Evolutionary conservation across 2,329 filamentous ascomycete genomes (phyloP), one percentile per base, ranked within the genome.

Genomic region (Pseudogymnoascus pannorum): DNA sequence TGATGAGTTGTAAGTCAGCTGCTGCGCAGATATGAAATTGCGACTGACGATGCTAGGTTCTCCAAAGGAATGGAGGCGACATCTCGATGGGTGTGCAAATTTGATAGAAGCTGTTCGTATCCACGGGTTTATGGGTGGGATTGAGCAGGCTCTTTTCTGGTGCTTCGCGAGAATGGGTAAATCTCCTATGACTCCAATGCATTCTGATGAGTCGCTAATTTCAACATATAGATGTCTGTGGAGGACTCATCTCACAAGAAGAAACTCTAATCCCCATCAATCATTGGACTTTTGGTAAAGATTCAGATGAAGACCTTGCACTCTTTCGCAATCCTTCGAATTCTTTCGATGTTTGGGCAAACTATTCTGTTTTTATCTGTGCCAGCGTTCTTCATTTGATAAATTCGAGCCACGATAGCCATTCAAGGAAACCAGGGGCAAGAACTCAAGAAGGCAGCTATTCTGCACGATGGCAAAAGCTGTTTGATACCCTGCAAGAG

Each of bases 101-200:
- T 69, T 82, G 0, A 77, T 82, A 64, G 75, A 80, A 64, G 76
- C 79, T 0, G 76, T 78, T 2, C 78, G 76, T 0, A 79, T 81
- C 40, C 77, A 80, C 64, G 79, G 80, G 0, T 80, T 81, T 62
- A 76, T 75, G 0, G 78, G 78, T 0, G 78, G 78, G 2, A 72
- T 79, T 2, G 74, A 80, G 14, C 76, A 81, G 65, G 79, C 79
- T 1, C 68, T 82, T 0, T 82, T 82, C 62, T 82, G 80, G 80
- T 81, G 78, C 61, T 82, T 81, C 68, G 79, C 78, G 0, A 74
- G 79, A 6, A 82, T 82, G 79, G 78, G 72, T 75, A 62, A 57
- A 65, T 63, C 3, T 29, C 24, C 35, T 2, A 18, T 20, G 18
- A 6, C 38, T 59, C 20, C 11, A 20, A 54, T 48, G 57, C n/a